Conservation (phyloP, 257 asterid species). For the Haberlea rhodopensis region DNA sequence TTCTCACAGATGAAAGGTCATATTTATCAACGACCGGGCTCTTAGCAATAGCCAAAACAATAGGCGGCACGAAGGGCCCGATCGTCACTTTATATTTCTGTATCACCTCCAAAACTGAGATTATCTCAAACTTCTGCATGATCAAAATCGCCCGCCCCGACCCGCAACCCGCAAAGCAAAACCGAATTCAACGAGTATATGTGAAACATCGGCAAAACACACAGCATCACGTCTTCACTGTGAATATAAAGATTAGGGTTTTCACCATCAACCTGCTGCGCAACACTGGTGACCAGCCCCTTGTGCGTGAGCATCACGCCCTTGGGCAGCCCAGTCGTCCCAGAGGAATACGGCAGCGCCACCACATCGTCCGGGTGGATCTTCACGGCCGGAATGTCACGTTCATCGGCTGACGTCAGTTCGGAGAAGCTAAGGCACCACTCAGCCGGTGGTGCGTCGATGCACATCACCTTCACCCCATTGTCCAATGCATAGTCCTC, state of each 20-base stretch:
- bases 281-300: slow-evolving; percentile 80
- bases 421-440: slow-evolving; percentile 56
- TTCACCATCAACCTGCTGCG: slow-evolving; percentile 93
- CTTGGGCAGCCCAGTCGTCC: slow-evolving; percentile 92
- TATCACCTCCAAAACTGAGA: slow-evolving; percentile 60
- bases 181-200: slow-evolving; percentile 77
- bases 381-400: slow-evolving; percentile 52
- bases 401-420: slow-evolving; percentile 47
- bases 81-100: slow-evolving; percentile 71
- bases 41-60: slow-evolving; percentile 69
- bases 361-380: slow-evolving; percentile 69
- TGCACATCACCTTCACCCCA: slow-evolving; percentile 41
- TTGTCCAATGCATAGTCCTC: slow-evolving; percentile 42
- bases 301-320: slow-evolving; percentile 96
- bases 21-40: slow-evolving; percentile 69
- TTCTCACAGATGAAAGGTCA: slow-evolving; percentile 77
- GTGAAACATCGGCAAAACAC: slow-evolving; percentile 78
- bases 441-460: slow-evolving; percentile 44
- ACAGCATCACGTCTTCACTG: slow-evolving; percentile 69
- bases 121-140: slow-evolving; percentile 80
- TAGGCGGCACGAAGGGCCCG: slow-evolving; percentile 94
- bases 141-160: slow-evolving; percentile 79
- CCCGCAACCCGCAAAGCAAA: slow-evolving; percentile 80
- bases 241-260: slow-evolving; percentile 84
- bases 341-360: slow-evolving; percentile 92